Base-by-base conservation (phyloP, 2,329 filamentous ascomycete species). In the Xylaria sp. region DNA sequence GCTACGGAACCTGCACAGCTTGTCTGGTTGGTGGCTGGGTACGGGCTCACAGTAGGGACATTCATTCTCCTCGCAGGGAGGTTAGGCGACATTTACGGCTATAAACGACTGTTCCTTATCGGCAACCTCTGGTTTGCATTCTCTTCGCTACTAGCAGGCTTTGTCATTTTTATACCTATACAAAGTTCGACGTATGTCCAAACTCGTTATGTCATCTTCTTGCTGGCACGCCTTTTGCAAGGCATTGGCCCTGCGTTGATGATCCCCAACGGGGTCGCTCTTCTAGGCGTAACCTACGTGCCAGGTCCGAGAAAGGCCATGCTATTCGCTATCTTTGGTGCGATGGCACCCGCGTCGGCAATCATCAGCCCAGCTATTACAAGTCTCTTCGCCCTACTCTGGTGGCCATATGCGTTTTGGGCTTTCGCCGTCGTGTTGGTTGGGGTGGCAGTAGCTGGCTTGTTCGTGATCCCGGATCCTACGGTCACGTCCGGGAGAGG, bases 201-300 rank as follows among this genome's bases (percentile, higher is more conserved):
- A 7, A 25, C 65, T 49, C 74, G 75, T 48, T 79, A 80, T 63
- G 70, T 74, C 39, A 66, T 78, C 41, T 76, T 81, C 57, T 75
- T 80, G 41, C 84, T 86, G 67, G 80, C 83, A 39, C 81, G 85
- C 2, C 79, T 82, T 3, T 72, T 86, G 36, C 84, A 86, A 65
- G 82, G 84, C 1, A 82, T 85, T 41, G 87, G 86, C 0, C 83
- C 86, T 2, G 84, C 86, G 0, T 80, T 89, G 65, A 74, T 85
- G 51, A 78, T 89, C 2, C 86, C 87, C 0, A 88, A 88, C 68
- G 85, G 80, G 0, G 77, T 89, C 28, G 88, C 86, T 2, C 78
- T 89, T 8, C 75, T 88, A 1, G 86, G 86, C 0, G 81, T 83
- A 0, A 78, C 77, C 2, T 79, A 79, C 48, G 88, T 87, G 66